Evolutionary conservation across 306 rosid genomes (phyloP), one percentile per base, ranked within the genome.

Genomic region (Trichosanthes truncata): DNA sequence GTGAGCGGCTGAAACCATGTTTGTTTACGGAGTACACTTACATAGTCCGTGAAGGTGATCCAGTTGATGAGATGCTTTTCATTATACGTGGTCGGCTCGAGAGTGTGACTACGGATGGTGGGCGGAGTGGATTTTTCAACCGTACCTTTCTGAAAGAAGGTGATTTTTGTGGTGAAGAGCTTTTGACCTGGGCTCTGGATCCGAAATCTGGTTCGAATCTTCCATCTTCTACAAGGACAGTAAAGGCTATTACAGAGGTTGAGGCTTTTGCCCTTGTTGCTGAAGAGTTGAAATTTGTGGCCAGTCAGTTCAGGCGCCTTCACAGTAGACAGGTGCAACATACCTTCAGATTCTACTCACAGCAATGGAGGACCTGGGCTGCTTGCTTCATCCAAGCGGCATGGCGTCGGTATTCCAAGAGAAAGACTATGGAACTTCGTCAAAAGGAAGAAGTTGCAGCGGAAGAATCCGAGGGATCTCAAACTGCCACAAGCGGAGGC

Each of bases 331-430:
- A 95, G 87, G 97, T 95, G 81, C 98, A 92, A 84, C 98, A 95
- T 83, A 95, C 98, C 67, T 92, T 95, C 87, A 97, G 98, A 4
- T 92, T 94, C 87, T 95, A 92, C 86, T 95, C 98, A 0, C 98
- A 95, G 60, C 98, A 95, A 80, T 95, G 98, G 98, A 87, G 97
- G 83, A 91, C 97, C 51, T 95, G 98, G 98, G 98, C 97, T 61
- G 98, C 98, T 35, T 89, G 97, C 91, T 95, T 95, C 86, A 92
- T 95, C 86, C 98, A 95, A 91, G 98, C 98, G 7, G 97, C 98
- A 29, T 92, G 98, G 98, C 98, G 97, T 26, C 87, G 98, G 25
- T 93, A 92, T 86, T 84, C 88, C 67, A 95, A 92, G 87, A 88
- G 95, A 88, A 95, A 92, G 84, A 79, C 45, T 62, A 68, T 92